These are phyloP conservation scores for Basidiobolus meristosporus DNA, from an alignment of 371 early-diverging fungal genomes.

Conservation along the genomic window DNA sequence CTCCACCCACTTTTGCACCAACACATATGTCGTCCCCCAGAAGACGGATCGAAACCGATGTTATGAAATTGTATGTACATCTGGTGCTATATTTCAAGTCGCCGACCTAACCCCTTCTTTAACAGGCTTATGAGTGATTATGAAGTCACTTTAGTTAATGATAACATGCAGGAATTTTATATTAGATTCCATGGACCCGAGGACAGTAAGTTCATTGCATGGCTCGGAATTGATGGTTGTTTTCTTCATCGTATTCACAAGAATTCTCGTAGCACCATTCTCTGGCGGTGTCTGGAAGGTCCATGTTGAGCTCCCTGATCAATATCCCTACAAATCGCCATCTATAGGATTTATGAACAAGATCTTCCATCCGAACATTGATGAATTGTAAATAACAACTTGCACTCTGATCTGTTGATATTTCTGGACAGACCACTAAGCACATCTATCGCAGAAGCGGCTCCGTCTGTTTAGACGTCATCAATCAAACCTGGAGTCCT, in stretches of 20 bases:
- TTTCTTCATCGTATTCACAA: conserved; percentile 5
- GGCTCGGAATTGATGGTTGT: background rate
- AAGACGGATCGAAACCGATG: conserved; percentile 92
- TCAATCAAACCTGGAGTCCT: conserved; percentile 99
- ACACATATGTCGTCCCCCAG: conserved; percentile 65
- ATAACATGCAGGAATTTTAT: conserved; percentile 97
- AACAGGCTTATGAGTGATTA: conserved; percentile 97
- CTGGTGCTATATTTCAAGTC: too few species aligned
- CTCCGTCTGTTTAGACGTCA: conserved; percentile 97
- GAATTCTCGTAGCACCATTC: conserved; percentile 61
- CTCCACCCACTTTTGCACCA: too few species aligned
- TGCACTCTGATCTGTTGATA: background rate
- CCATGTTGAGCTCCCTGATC: conserved; percentile 95
- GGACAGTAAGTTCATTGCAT: conserved; percentile 53
- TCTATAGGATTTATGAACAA: conserved; percentile 98
- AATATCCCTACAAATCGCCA: conserved; percentile 98
- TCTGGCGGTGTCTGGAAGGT: conserved; percentile 90
- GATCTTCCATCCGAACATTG: conserved; percentile 99
- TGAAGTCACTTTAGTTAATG: conserved; percentile 91
- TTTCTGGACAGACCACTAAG: background rate
- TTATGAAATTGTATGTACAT: conserved; percentile 90
- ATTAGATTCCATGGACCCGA: conserved; percentile 84
- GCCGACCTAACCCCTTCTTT: too few species aligned
- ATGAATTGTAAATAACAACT: conserved; percentile 65
- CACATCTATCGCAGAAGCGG: conserved; percentile 70